A percentile compares a stretch with the other conserved stretches of the same genome.
Evolutionary conservation across 31 red algal species (phyloP).

Genomic region (Asparagopsis taxiformis): DNA sequence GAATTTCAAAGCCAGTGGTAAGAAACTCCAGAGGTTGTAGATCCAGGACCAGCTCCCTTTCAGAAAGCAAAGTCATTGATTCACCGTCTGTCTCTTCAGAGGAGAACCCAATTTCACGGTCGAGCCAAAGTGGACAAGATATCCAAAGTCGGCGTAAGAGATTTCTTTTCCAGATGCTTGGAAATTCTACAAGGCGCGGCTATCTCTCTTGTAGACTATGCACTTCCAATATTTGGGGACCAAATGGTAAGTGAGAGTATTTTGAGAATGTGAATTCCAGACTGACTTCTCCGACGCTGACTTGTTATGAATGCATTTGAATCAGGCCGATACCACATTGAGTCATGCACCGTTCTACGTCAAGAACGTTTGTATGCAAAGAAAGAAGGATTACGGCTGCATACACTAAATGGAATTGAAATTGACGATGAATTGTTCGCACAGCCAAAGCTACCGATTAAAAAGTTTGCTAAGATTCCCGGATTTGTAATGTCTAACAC

Average conservation of each 20-base stretch:
- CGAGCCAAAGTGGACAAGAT: no score
- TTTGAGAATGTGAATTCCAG: background rate
- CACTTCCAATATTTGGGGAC: background rate
- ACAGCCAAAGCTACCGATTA: background rate
- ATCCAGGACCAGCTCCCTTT: no score
- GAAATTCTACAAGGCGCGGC: background rate
- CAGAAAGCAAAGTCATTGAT: no score
- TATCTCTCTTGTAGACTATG: background rate
- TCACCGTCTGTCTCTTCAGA: no score
- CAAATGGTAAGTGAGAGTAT: background rate
- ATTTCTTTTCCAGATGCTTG: background rate
- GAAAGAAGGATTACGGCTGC: background rate
- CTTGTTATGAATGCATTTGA: background rate
- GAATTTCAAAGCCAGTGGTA: no score
- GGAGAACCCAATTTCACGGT: no score
- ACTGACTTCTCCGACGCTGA: background rate
- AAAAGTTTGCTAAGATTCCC: background rate
- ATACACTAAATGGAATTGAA: background rate
- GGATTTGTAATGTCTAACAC: constrained; percentile 17
- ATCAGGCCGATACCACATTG: constrained; percentile 26
- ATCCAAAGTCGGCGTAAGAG: no score
- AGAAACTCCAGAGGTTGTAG: no score
- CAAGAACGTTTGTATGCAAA: background rate
- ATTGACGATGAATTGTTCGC: background rate
- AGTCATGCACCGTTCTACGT: background rate